Percentiles rank a stretch among this genome's conserved stretches.
These are phyloP conservation scores for Leccinum fibrillosum DNA, from an alignment of 768 basidiomycete species.

Conservation along the genomic window DNA sequence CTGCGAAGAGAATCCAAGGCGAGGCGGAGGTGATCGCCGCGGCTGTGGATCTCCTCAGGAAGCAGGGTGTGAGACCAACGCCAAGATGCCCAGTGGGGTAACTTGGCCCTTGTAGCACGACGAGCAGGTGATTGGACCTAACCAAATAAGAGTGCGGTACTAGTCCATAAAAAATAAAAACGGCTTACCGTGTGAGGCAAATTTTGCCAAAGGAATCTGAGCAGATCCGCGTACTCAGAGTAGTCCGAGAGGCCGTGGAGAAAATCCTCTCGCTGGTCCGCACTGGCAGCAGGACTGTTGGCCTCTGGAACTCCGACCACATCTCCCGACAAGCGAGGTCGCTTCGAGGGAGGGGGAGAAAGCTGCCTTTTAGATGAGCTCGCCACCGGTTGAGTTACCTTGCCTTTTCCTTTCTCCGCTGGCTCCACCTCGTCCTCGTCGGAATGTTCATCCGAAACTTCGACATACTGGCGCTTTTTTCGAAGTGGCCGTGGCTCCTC, in stretches of 20 bases:
- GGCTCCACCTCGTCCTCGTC: neutral
- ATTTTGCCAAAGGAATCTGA: no score
- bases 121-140: no score
- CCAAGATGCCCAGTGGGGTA: neutral
- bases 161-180: no score
- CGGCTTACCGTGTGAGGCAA: no score
- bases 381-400: neutral
- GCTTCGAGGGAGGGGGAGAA: neutral
- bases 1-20: neutral
- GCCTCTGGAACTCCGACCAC: neutral
- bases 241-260: neutral
- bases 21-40: neutral
- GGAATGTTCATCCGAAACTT: neutral
- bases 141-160: no score
- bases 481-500: neutral
- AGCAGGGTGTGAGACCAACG: neutral
- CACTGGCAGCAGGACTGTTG: neutral
- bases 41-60: neutral
- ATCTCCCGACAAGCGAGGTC: neutral
- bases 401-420: neutral
- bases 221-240: neutral
- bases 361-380: neutral
- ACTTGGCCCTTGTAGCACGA: no score
- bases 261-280: neutral
- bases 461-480: neutral